phyloP scores from a whole-genome alignment of 2,329 filamentous ascomycete genomes.

The Chaetomium sp. region DNA sequence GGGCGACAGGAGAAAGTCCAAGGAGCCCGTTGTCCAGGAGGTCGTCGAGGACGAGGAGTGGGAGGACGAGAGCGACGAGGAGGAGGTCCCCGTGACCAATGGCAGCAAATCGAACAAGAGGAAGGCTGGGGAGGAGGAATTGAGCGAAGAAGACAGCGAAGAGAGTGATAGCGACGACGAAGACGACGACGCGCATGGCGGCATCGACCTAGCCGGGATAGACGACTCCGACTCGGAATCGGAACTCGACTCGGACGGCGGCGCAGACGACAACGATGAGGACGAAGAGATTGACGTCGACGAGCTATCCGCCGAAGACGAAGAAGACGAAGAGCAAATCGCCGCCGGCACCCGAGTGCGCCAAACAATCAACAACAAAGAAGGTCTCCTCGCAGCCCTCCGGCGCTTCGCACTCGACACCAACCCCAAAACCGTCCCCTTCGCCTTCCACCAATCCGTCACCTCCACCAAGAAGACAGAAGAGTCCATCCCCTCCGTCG shows the following conservation, averaged over 20 bases:
- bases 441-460: conserved; percentile 76
- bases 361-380: conserved; percentile 94
- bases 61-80: conserved; percentile 35
- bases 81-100: conserved; percentile 20
- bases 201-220: conserved; percentile 50
- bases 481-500: conserved; percentile 67
- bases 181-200: conserved; percentile 25
- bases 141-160: conserved; percentile 30
- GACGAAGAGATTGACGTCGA: conserved; percentile 75
- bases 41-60: conserved; percentile 30
- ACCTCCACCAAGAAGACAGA: conserved; percentile 59
- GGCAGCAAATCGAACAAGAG: conserved; percentile 25
- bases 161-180: conserved; percentile 33
- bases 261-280: conserved; percentile 63
- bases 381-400: conserved; percentile 72
- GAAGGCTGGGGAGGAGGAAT: conserved; percentile 23
- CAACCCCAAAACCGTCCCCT: conserved; percentile 59
- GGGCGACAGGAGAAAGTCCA: conserved; percentile 16
- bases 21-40: conserved; percentile 22
- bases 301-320: conserved; percentile 51
- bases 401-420: conserved; percentile 71
- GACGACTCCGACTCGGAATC: conserved; percentile 59
- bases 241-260: conserved; percentile 65
- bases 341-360: conserved; percentile 86
- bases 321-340: conserved; percentile 58